Base-by-base conservation (phyloP, 768 basidiomycete species). In the Favolaschia claudopus region DNA sequence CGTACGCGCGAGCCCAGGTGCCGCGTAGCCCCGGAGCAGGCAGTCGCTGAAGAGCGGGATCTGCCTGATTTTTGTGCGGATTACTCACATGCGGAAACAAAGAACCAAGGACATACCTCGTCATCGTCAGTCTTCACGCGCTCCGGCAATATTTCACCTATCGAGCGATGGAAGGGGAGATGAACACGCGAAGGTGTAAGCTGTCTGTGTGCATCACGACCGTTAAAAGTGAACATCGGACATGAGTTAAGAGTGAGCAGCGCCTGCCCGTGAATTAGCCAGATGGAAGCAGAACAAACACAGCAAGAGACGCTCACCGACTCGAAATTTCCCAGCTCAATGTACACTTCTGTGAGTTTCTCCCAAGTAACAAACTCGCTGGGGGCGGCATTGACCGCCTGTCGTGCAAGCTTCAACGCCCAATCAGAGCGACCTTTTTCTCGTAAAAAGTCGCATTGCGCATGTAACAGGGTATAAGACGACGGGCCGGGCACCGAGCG, bases 301-400 rank as follows among this genome's bases (percentile, higher is more conserved):
- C 14, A 13, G 12, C 15, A 22, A 27, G 22, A 24, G 12, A 6
- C 19, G 67, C 79, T 9, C 58, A 81, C 82, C 51, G 91, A 89
- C 68, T 97, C 93, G 70, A 84, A 98, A 70, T 94, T 88, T 25
- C 88, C 88, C 40, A 92, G 77, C 59, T 98, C 96, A 43, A 98
- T 95, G 70, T 96, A 97, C 49, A 96, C 77, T 63, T 99, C 93
- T 0, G 96, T 96, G 66, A 99, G 77, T 76, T 97, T 99, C 70
- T 98, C 95, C 96, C 97, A 99, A 0, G 96, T 99, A 19, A 97
- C 92, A 64, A 99, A 99, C 73, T 99, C 97, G 78, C 93, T 95
- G 7, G 97, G 97, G 0, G 97, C 97, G 65, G 95, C 96, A 65
- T 98, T 98, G 70, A 99, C 97, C 1, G 97, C 97, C 69, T 98